Evolutionary conservation across 495 filamentous ascomycete genomes (phyloP), one percentile per base, ranked within the genome.

Genomic region (Geopyxis carbonaria): DNA sequence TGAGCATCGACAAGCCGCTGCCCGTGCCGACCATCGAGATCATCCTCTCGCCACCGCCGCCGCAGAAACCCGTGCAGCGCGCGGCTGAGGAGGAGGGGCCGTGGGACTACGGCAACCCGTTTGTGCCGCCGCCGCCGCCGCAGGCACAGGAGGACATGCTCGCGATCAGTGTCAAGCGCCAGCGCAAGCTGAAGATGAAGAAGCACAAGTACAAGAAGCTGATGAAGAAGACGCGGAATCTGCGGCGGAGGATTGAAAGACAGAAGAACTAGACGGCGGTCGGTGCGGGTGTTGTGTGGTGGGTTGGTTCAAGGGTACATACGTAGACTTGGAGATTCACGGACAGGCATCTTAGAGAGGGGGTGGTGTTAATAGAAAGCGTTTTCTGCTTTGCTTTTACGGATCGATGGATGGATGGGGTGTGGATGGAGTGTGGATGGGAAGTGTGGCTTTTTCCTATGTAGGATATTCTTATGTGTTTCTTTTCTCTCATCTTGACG

Each of bases 181-280:
- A 84, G 45, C 68, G 84, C 53, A 83, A 80, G 62, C 62, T 86
- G 57, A 93, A 87, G 73, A 97, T 97, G 86, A 97, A 97, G 81
- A 97, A 95, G 69, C 86, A 95, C 66, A 97, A 97, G 73, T 91
- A 92, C 60, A 95, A 93, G 87, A 95, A 95, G 73, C 67, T 99
- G 45, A 80, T 92, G 79, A 76, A 72, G 66, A 69, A 73, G 61
- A 99, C 91, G 51, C 72, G 87, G 55, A 91, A 82, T 55, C 54
- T 83, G 66, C 75, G 91, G 58, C 74, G 85, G 51, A 89, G 80
- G 64, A 65, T 92, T 54, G 89, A 93, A 40, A 56, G 47, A 15
- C 52, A 55, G 42, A 43, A 34, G 32, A 51, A 36, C 38, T 55
- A 46, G 40, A 22, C 30, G 28, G 22, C 10, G 24, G 34, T 14